Evolutionary conservation across 805 yeast genomes (phyloP).

Genomic region (Suhomyces sp.): DNA sequence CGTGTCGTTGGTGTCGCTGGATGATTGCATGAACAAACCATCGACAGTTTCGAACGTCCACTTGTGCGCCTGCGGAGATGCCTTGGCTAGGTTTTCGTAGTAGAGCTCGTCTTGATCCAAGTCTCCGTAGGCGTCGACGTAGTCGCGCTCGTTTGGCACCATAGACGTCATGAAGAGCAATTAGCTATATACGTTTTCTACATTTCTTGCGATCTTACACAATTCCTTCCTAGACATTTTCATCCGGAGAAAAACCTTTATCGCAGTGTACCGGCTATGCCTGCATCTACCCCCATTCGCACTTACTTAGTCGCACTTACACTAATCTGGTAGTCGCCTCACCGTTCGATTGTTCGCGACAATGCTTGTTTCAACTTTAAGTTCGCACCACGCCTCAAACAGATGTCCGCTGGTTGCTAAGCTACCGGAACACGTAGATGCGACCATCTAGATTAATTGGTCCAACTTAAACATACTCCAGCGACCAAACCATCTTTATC

Average conservation of each 20-base stretch:
- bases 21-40: conserved; percentile 23
- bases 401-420: not conserved
- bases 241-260: no score
- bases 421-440: not conserved
- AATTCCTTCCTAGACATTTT: no score
- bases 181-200: not conserved
- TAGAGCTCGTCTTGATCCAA: conserved; percentile 19
- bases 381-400: not conserved
- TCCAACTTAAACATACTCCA: not conserved
- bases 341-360: not conserved
- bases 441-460: not conserved
- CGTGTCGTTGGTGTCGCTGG: conserved; percentile 20
- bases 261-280: not conserved
- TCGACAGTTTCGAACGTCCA: conserved; percentile 24
- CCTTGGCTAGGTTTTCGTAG: conserved; percentile 4
- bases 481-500: not conserved
- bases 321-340: not conserved
- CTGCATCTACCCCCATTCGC: not conserved
- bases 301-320: not conserved
- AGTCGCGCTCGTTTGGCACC: conserved; percentile 30
- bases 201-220: not conserved
- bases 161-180: conserved; percentile 20
- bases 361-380: not conserved
- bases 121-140: conserved; percentile 31
- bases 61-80: not conserved